Evolutionary conservation across 148 eudicot species (phyloP), one percentile per base, ranked within the genome.

Genomic region (Spergularia bocconei): DNA sequence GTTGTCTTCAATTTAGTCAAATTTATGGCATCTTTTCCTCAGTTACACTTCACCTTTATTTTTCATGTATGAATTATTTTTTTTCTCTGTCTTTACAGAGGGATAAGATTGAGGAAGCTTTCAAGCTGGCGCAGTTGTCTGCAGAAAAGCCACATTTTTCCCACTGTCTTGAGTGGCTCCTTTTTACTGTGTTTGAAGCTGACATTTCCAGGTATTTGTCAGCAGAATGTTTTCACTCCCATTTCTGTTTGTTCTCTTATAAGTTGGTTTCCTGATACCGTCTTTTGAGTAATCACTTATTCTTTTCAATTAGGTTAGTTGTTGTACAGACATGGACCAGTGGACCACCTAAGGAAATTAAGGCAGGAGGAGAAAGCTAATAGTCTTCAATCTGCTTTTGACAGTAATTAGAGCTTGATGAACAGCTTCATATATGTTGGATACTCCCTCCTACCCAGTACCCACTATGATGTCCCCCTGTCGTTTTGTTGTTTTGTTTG

Each of bases 161-260:
- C 58, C 99, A 90, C 77, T 92, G 96, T 81, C 85, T 95, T 69
- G 99, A 95, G 86, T 95, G 99, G 99, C 99, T 95, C 79, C 97
- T 95, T 74, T 95, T 95, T 83, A 95, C 99, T 20, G 99, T 95
- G 65, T 95, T 95, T 80, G 99, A 95, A 73, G 96, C 96, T 72
- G 99, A 92, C 58, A 92, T 95, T 84, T 92, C 97, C 63, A 84
- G 99, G 99, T 95, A 89, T 67, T 55, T 53, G 44, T 41, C 41
- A 20, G 3, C 23, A 16, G 23, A 17, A 17, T 29, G 8, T 63
- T 2, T 16, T 14, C 44, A 58, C 29, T 19, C 62, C 62, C 21
- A 58, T 58, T 59, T 59, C 63, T 59, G 63, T 21, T 12, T 11
- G 21, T 29, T 23, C 8, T 5, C 20, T 25, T 59, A 23, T 59